phyloP scores from a whole-genome alignment of 2,329 filamentous ascomycete genomes.

The Colletotrichum tofieldiae region DNA sequence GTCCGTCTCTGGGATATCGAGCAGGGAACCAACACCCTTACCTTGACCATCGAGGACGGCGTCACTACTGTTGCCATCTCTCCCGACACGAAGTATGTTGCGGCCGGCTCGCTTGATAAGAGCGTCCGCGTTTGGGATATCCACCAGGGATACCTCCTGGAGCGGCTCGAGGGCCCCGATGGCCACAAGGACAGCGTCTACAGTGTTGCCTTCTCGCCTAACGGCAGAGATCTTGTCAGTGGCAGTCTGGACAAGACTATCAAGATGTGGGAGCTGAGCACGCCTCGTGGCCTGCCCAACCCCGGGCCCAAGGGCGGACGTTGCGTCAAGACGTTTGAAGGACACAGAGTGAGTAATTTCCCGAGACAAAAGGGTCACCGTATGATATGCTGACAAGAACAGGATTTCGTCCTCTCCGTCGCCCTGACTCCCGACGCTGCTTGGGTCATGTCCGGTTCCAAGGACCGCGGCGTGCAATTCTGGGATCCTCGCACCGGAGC shows the following conservation, averaged over 20 bases:
- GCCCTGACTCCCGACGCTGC: slow-evolving; percentile 93
- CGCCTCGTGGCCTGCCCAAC: slow-evolving; percentile 77
- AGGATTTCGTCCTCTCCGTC: slow-evolving; percentile 97
- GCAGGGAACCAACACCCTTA: slow-evolving; percentile 84
- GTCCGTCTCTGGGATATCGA: slow-evolving; percentile 98
- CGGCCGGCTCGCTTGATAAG: slow-evolving; percentile 96
- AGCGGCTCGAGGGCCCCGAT: slow-evolving; percentile 91
- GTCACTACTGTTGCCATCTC: slow-evolving; percentile 98
- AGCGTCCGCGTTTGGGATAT: slow-evolving; percentile 98
- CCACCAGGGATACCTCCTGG: slow-evolving; percentile 85
- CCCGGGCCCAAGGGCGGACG: slow-evolving; percentile 86
- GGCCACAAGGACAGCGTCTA: slow-evolving; percentile 98
- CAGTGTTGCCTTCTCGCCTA: slow-evolving; percentile 95
- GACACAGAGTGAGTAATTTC: slow-evolving; percentile 81
- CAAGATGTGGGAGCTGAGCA: slow-evolving; percentile 97
- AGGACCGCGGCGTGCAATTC: slow-evolving; percentile 97
- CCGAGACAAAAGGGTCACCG: not conserved
- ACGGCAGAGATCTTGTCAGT: slow-evolving; percentile 92
- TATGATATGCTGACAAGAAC: slow-evolving; percentile 48
- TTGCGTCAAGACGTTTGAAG: slow-evolving; percentile 97
- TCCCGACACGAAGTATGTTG: slow-evolving; percentile 93
- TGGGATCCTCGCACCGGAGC: slow-evolving; percentile 96
- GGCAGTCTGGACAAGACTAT: slow-evolving; percentile 98
- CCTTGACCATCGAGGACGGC: slow-evolving; percentile 93
- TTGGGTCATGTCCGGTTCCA: slow-evolving; percentile 98